phyloP scores from a whole-genome alignment of 257 asterid genomes.

The Fraxinus anomala region DNA sequence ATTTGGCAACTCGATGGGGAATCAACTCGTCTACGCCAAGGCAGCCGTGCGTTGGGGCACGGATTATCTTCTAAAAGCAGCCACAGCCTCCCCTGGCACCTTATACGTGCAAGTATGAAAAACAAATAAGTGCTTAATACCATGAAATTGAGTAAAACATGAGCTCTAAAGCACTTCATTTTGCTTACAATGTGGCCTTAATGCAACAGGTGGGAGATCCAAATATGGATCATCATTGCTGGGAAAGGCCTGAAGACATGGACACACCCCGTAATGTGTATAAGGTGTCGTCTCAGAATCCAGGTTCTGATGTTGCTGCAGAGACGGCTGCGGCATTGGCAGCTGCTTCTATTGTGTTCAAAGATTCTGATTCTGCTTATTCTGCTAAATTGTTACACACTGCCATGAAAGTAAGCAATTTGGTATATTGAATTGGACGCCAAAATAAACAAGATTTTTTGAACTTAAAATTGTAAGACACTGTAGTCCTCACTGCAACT shows the following conservation, averaged over 20 bases:
- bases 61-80: constrained; percentile 84
- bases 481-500: background rate
- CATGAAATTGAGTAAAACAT: background rate
- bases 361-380: constrained; percentile 65
- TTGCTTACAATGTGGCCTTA: background rate
- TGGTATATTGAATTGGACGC: background rate
- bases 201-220: constrained; percentile 76
- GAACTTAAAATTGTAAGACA: background rate
- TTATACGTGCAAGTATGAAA: constrained; percentile 66
- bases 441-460: background rate
- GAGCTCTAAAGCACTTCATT: background rate
- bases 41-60: constrained; percentile 75
- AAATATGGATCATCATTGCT: constrained; percentile 68
- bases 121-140: background rate
- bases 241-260: constrained; percentile 95
- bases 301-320: constrained; percentile 90
- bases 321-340: constrained; percentile 93
- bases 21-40: constrained; percentile 51
- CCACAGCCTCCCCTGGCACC: constrained; percentile 60
- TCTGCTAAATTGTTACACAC: constrained; percentile 53
- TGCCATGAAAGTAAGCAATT: constrained; percentile 44
- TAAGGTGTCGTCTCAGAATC: constrained; percentile 63
- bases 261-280: constrained; percentile 68
- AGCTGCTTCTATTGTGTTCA: constrained; percentile 79
- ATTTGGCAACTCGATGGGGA: constrained; percentile 60